Base-by-base conservation (phyloP, 1,284 basidiomycete genomes). In the Ustilago tritici region DNA sequence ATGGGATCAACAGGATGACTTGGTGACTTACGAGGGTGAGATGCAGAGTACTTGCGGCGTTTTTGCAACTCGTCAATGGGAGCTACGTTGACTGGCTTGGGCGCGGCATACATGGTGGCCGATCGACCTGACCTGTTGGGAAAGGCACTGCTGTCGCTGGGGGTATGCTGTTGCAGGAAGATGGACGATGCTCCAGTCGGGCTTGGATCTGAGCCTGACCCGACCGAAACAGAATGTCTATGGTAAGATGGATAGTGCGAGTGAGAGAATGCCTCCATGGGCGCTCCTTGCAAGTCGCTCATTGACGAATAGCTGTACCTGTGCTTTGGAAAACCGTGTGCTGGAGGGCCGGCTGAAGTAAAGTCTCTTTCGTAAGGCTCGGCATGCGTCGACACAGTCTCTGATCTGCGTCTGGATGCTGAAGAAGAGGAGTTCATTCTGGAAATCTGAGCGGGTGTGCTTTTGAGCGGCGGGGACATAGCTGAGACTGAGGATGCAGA, bases 91-190 rank as follows among this genome's bases (percentile, higher is more conserved):
- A 73, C 15, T 7, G 70, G 65, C 35, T 46, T 61, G 15, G 70
- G 61, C 28, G 70, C 70, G 2, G 65, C 65, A 40, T 61, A 68
- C 49, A 61, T 54, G 40, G 70, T 68, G 36, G 57, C 57, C 1
- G 65, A 73, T 2, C 70, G 70, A n/a, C 54, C 70, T 0, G 70
- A 73, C 32, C 70, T 34, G 32, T 67, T 61, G 35, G 70, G 68
- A 35, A 73, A 61, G 32, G 54, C 50, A 38, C 75, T 72, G 41
- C 57, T 59, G 28, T 77, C 65, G 59, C 61, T 74, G 19, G 71
- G 76, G 3, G 76, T 65, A n/a, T 74, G 65, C 31, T 78, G 70
- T 56, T 70, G 71, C 52, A 78, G 38, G 49, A 78, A 71, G 12
- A 73, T 17, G 19, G 69, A 72, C 32, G 61, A 53, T 1, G 32